These are phyloP conservation scores for Aspergillus pseudoviridinutans DNA, from an alignment of 2,329 filamentous ascomycete genomes.

Conservation along the genomic window DNA sequence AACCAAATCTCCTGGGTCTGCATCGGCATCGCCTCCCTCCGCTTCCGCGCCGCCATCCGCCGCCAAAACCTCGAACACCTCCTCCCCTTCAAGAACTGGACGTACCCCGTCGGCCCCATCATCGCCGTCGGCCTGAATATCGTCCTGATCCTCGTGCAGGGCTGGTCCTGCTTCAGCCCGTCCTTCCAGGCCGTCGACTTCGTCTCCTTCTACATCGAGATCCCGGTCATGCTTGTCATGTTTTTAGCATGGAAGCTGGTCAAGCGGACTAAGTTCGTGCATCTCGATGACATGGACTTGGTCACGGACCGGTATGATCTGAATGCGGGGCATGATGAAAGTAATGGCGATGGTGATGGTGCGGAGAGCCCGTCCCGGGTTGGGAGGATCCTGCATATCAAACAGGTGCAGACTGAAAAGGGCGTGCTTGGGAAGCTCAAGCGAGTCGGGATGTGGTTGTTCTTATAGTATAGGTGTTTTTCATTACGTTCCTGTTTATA, in stretches of 20 bases:
- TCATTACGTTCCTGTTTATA: neutral
- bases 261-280: conserved; percentile 45
- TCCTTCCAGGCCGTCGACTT: conserved; percentile 56
- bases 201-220: conserved; percentile 61
- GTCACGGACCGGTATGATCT: conserved; percentile 43
- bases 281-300: conserved; percentile 48
- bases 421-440: conserved; percentile 22
- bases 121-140: conserved; percentile 54
- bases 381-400: conserved; percentile 20
- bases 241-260: conserved; percentile 55
- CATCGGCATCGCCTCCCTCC: conserved; percentile 62
- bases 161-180: conserved; percentile 58
- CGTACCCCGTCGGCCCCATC: conserved; percentile 60
- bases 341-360: conserved; percentile 25
- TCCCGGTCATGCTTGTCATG: conserved; percentile 57
- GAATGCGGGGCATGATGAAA: neutral
- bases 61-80: conserved; percentile 58
- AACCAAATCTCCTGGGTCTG: conserved; percentile 63
- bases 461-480: conserved; percentile 29
- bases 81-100: conserved; percentile 64
- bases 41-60: conserved; percentile 57
- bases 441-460: conserved; percentile 37
- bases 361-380: conserved; percentile 3
- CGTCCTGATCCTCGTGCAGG: conserved; percentile 60
- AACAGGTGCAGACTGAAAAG: conserved; percentile 7